A percentile compares a stretch with the other conserved stretches of the same genome.
Evolutionary conservation across 768 basidiomycete genomes (phyloP).

Genomic region (Serpula lacrymans): DNA sequence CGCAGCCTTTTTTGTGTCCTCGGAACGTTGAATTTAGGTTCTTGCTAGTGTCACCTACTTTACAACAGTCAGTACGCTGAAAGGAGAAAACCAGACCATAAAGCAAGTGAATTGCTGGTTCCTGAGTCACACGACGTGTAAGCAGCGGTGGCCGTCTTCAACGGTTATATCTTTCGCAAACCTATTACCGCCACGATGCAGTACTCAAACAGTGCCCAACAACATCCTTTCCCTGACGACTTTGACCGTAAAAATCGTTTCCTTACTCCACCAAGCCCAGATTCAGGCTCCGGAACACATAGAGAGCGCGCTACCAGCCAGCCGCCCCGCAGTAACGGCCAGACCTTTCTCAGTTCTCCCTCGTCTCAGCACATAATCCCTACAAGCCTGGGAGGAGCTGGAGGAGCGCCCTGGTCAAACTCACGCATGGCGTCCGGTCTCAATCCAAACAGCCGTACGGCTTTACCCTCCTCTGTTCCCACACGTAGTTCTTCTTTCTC

Average conservation of each 20-base stretch:
- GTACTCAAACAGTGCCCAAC: slow-evolving; percentile 28
- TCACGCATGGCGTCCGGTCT: slow-evolving; percentile 42
- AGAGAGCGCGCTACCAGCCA: slow-evolving; percentile 70
- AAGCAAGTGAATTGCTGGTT: slow-evolving; percentile 3
- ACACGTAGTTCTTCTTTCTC: slow-evolving; percentile 71
- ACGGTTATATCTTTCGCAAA: slow-evolving; percentile 4
- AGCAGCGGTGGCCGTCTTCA: slow-evolving; percentile 6
- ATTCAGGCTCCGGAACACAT: slow-evolving; percentile 39
- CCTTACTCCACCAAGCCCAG: slow-evolving; percentile 39
- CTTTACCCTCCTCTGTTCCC: slow-evolving; percentile 51
- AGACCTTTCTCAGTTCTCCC: slow-evolving; percentile 48
- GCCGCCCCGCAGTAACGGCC: slow-evolving; percentile 54
- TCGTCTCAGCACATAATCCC: slow-evolving; percentile 50
- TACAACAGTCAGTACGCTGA: no score
- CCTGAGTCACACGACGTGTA: slow-evolving; percentile 18
- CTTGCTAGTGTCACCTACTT: no score
- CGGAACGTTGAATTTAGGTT: no score
- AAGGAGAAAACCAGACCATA: no score
- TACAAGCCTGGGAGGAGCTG: slow-evolving; percentile 38
- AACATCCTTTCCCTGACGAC: slow-evolving; percentile 39
- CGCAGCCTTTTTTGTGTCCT: no score
- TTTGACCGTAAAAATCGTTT: slow-evolving; percentile 63
- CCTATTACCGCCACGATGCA: slow-evolving; percentile 27
- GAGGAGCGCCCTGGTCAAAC: slow-evolving; percentile 37
- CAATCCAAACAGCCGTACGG: slow-evolving; percentile 34